Conservation (phyloP, 2,329 filamentous ascomycete species). For the Apiospora marii region DNA sequence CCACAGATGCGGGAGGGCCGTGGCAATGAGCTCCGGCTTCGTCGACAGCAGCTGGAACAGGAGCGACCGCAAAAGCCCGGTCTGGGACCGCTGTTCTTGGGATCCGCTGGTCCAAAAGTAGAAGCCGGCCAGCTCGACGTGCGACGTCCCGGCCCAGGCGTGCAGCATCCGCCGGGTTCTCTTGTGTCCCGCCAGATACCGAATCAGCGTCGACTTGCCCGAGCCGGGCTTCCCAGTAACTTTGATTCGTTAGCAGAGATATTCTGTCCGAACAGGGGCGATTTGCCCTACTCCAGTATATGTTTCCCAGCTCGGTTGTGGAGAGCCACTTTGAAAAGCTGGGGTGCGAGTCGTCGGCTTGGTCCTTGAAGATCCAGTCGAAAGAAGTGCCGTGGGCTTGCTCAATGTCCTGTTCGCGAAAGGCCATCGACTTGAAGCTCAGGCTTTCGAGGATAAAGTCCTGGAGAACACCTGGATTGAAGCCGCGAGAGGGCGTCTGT, state of each 20-base stretch:
- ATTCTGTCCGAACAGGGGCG: neutral
- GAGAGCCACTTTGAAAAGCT: conserved; percentile 41
- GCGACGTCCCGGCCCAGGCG: conserved; percentile 38
- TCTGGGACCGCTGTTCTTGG: conserved; percentile 47
- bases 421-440: conserved; percentile 28
- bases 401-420: conserved; percentile 27
- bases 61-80: conserved; percentile 46
- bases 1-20: conserved; percentile 42
- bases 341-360: conserved; percentile 24
- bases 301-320: conserved; percentile 30
- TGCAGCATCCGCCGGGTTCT: conserved; percentile 29
- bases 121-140: conserved; percentile 47
- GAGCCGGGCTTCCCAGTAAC: conserved; percentile 53
- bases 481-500: neutral
- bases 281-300: conserved; percentile 41
- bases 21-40: conserved; percentile 36
- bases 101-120: conserved; percentile 56
- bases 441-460: conserved; percentile 29
- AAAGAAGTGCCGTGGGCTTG: conserved; percentile 39
- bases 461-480: conserved; percentile 11
- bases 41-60: conserved; percentile 45
- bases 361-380: conserved; percentile 46
- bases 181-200: conserved; percentile 43
- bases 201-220: conserved; percentile 56
- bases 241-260: neutral